Evolutionary conservation across 2,329 filamentous ascomycete species (phyloP), one percentile per base, ranked within the genome.

Genomic region (Aureobasidium mangrovei): DNA sequence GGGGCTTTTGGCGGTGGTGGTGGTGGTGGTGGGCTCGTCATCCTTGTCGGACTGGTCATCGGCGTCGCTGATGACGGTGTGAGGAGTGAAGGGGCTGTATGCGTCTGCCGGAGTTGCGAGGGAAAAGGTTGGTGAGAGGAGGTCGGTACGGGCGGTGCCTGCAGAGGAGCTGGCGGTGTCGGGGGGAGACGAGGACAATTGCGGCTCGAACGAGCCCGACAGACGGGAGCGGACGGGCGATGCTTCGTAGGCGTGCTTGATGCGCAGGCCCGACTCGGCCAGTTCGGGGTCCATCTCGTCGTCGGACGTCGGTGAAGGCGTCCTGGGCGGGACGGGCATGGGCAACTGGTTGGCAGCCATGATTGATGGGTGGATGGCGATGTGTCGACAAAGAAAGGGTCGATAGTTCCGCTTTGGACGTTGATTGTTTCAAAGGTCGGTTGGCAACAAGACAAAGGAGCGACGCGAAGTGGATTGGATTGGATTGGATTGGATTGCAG

Each of bases 251-350:
- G 52, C 58, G 36, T 59, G 59, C 48, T 64, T 60, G 33, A 63
- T 59, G 32, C 61, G 58, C 29, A 60, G 40, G 38, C 62, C 59
- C 18, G 53, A 43, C 29, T 35, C 49, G 18, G 49, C 49, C 35
- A 52, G 33, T 52, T 58, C 48, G 28, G 36, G 57, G 35, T 64
- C 56, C 56, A 67, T 63, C 60, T 76, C 72, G 60, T 80, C 77
- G 53, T 75, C 73, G 63, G 78, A 75, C 59, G 82, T 82, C 60
- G 82, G 83, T 61, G 83, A 83, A 9, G 82, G 82, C 32, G 83
- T 84, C 61, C 80, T 75, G 54, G 83, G 82, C 57, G 80, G 81
- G 40, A 77, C 67, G 55, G 80, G 80, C 58, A 82, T 75, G 49
- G 80, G 77, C 59, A 81, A 73, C 60, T 73, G 73, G 56, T 80